Evolutionary conservation across 2,329 filamentous ascomycete species (phyloP), one percentile per base, ranked within the genome.

Genomic region (Sporothrix euskadiensis): DNA sequence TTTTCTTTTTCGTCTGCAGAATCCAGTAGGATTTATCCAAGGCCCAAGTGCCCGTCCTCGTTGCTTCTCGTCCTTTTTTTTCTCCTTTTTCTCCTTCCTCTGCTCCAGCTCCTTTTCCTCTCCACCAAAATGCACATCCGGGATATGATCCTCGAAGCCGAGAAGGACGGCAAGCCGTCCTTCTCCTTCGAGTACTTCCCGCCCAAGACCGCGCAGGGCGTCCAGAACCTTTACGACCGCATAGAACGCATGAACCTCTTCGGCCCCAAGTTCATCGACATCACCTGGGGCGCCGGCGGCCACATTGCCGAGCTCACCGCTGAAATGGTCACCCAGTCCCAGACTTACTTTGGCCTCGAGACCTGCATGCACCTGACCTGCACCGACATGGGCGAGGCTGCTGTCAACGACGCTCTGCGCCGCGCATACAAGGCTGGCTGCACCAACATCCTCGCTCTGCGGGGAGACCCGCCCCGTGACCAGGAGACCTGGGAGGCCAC

Each of bases 121-220:
- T 16, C 69, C 68, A 71, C 78, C 87, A 91, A 81, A 77, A 98
- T 99, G 95, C 96, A 98, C 84, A 95, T 99, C 87, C 93, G 91
- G 78, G 90, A 96, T 79, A 98, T 98, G 87, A 88, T 99, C 79
- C 86, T 89, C 78, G 92, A 95, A 78, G 91, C 94, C 83, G 90
- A 94, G 83, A 88, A 88, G 84, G 89, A 91, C 79, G 90, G 90
- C 81, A 89, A 92, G 79, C 92, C 94, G 73, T 96, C 94, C 80
- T 98, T 98, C 87, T 99, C 96, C 74, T 99, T 99, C 85, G 96
- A 99, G 83, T 99, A 97, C 87, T 99, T 99, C 84, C 96, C 96
- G 70, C 96, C 96, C 54, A 99, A 99, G 86, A 99, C 96, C 8
- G 92, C 93, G 12, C 93, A 96, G 84, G 96, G 96, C 87, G 95